Percentiles rank a stretch among this genome's conserved stretches.
Evolutionary conservation across 768 basidiomycete genomes (phyloP).

Genomic region (Boletus fagicola): DNA sequence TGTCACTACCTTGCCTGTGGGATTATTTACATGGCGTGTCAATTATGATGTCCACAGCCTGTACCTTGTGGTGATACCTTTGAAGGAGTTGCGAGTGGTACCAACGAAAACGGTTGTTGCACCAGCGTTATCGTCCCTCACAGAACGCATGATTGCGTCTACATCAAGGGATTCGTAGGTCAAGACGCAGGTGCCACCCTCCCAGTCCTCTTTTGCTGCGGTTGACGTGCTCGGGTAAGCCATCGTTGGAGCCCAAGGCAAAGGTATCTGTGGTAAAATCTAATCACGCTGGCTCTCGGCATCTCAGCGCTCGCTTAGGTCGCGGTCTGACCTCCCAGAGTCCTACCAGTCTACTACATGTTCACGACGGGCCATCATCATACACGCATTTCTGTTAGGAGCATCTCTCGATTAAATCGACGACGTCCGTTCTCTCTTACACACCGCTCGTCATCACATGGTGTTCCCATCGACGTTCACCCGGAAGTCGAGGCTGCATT

Average conservation of each 20-base stretch:
- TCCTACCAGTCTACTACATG: constrained; percentile 10
- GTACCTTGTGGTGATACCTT: constrained; percentile 47
- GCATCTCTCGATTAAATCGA: constrained; percentile 4
- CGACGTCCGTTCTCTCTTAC: constrained; percentile 4
- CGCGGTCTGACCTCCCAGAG: not conserved
- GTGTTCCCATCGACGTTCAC: constrained; percentile 59
- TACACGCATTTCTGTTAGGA: not conserved
- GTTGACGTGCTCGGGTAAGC: constrained; percentile 26
- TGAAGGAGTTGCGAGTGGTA: constrained; percentile 82
- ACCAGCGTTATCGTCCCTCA: constrained; percentile 63
- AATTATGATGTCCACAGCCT: constrained; percentile 2
- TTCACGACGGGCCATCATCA: constrained; percentile 10
- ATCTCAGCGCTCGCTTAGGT: not conserved
- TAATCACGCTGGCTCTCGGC: not conserved
- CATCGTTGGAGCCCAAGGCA: constrained; percentile 16
- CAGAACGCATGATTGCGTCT: constrained; percentile 56
- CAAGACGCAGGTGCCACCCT: constrained; percentile 43
- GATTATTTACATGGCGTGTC: constrained; percentile 6
- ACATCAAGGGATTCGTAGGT: constrained; percentile 60
- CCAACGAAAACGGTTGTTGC: constrained; percentile 79
- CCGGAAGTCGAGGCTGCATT: constrained; percentile 86
- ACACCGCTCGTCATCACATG: constrained; percentile 2
- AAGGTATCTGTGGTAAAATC: not conserved
- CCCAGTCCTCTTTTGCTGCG: constrained; percentile 26
- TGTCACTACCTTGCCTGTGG: constrained; percentile 64